Evolutionary conservation across 345 rosid genomes (phyloP).

Genomic region (Kernera saxatilis): DNA sequence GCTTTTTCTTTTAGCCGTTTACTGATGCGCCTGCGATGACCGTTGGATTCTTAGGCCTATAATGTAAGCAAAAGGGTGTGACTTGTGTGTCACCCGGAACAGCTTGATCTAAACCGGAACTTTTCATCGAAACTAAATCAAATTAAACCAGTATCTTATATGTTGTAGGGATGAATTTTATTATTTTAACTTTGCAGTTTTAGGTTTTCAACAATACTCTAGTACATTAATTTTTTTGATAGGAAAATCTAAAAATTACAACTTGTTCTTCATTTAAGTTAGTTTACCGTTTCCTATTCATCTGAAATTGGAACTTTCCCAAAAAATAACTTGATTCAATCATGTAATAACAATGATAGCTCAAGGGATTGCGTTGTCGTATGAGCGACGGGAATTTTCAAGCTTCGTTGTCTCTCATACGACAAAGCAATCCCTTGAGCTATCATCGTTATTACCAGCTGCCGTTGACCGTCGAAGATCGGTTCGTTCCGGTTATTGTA

Average conservation of each 20-base stretch:
- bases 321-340: background rate
- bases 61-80: conserved; percentile 2
- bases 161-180: background rate
- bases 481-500: background rate
- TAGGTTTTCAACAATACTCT: no score
- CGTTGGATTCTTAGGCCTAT: conserved; percentile 22
- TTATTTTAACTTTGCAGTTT: background rate
- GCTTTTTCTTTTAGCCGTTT: conserved; percentile 12
- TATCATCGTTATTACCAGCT: no score
- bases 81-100: background rate
- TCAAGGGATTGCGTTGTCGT: background rate
- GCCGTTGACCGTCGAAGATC: background rate
- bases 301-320: background rate
- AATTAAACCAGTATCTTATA: background rate
- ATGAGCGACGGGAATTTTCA: background rate
- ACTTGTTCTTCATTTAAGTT: background rate
- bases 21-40: conserved; percentile 11
- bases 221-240: no score
- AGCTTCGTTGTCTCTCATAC: no score
- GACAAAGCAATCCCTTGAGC: no score
- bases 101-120: conserved; percentile 14
- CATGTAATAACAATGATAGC: background rate
- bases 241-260: no score
- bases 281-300: background rate
- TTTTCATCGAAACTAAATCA: background rate